phyloP scores from a whole-genome alignment of 2,329 filamentous ascomycete genomes.

The Nemania bipapillata region DNA sequence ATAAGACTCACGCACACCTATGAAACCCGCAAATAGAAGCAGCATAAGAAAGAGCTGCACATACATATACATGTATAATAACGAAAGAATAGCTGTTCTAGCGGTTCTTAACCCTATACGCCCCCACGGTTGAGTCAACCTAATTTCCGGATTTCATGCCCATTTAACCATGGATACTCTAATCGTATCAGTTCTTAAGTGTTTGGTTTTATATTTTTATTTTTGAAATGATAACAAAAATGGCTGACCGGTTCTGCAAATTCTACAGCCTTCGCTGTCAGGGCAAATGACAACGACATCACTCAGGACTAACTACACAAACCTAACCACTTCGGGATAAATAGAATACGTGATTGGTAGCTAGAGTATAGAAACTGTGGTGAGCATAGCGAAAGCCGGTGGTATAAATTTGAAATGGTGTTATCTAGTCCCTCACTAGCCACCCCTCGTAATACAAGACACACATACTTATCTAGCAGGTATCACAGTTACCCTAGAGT shows the following conservation, averaged over 20 bases:
- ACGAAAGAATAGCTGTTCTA: constrained; percentile 9
- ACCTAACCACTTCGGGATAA: neutral
- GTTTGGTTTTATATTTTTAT: too few species aligned
- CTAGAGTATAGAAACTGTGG: neutral
- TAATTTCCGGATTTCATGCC: neutral
- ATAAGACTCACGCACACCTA: neutral
- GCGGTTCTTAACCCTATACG: neutral
- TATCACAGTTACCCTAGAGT: neutral
- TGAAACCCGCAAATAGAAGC: neutral
- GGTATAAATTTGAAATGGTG: neutral
- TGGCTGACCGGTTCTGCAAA: neutral
- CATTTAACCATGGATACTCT: neutral
- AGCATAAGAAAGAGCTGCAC: too few species aligned
- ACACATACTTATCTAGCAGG: too few species aligned
- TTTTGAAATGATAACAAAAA: too few species aligned
- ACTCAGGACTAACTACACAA: neutral
- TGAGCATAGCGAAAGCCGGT: neutral
- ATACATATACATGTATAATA: too few species aligned
- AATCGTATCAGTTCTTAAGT: too few species aligned
- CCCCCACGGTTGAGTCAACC: constrained; percentile 11
- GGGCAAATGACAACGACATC: neutral
- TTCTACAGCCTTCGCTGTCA: neutral
- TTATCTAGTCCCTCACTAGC: neutral
- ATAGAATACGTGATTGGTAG: neutral
- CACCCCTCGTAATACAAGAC: neutral